These are phyloP conservation scores for Aspergillus aculeatinus DNA, from an alignment of 2,329 filamentous ascomycete genomes.

Conservation along the genomic window DNA sequence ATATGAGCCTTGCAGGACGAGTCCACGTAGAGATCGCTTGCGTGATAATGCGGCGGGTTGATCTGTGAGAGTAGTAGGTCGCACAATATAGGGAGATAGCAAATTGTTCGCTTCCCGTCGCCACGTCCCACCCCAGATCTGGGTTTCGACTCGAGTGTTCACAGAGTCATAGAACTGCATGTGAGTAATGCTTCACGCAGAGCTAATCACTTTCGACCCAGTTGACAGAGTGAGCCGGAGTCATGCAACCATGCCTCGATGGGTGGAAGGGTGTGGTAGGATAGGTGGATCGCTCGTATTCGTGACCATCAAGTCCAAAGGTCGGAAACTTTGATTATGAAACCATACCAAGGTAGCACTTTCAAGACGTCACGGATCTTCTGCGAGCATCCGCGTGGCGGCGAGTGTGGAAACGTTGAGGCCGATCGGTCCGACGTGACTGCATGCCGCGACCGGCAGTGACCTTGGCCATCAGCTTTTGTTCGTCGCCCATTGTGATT, in stretches of 20 bases:
- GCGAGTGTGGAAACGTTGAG: conserved; percentile 21
- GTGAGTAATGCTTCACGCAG: neutral
- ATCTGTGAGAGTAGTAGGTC: neutral
- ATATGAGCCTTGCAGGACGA: neutral
- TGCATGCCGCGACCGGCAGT: conserved; percentile 21
- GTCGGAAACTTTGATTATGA: neutral
- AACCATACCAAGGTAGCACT: neutral
- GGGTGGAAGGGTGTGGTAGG: too few relatives aligned
- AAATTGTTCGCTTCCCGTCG: neutral
- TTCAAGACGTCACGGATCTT: conserved; percentile 25
- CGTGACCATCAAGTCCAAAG: neutral
- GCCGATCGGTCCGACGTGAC: conserved; percentile 18
- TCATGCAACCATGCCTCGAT: neutral
- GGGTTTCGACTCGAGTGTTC: neutral
- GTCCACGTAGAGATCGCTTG: neutral
- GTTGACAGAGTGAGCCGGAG: neutral
- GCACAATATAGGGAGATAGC: neutral
- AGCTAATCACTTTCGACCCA: neutral
- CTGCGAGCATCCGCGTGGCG: conserved; percentile 21
- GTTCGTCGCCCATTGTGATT: conserved; percentile 37
- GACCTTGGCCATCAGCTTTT: conserved; percentile 21
- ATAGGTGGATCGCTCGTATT: neutral
- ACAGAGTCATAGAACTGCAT: neutral
- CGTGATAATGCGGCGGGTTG: neutral
- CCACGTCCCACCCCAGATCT: neutral